A percentile compares a stretch with the other conserved stretches of the same genome.
Evolutionary conservation across 2,329 filamentous ascomycete species (phyloP).

Genomic region (Huntiella moniliformis): DNA sequence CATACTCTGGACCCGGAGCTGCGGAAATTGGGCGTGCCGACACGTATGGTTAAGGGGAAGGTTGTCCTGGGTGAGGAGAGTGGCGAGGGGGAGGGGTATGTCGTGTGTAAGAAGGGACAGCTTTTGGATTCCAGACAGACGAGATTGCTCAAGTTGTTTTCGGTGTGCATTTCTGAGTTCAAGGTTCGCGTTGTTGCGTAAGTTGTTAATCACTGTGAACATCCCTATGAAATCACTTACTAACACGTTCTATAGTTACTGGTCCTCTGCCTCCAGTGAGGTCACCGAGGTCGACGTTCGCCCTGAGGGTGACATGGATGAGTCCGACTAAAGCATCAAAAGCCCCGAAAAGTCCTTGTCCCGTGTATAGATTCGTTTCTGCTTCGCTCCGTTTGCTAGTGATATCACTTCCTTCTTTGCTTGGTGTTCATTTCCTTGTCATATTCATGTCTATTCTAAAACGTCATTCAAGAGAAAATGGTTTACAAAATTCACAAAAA

Average conservation of each 20-base stretch:
- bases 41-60: slow-evolving; percentile 71
- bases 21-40: slow-evolving; percentile 75
- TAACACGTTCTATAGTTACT: slow-evolving; percentile 28
- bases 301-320: slow-evolving; percentile 1
- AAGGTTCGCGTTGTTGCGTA: slow-evolving; percentile 59
- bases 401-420: not conserved
- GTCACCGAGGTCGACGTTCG: slow-evolving; percentile 34
- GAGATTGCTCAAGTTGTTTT: slow-evolving; percentile 81
- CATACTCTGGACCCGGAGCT: slow-evolving; percentile 83
- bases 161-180: slow-evolving; percentile 81
- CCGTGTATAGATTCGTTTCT: slow-evolving; percentile 16
- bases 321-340: slow-evolving; percentile 6
- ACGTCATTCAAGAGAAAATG: not conserved
- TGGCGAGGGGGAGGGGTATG: slow-evolving; percentile 42
- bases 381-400: not conserved
- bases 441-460: not conserved
- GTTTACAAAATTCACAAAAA: too few relatives aligned
- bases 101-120: slow-evolving; percentile 71
- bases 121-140: slow-evolving; percentile 81
- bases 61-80: slow-evolving; percentile 48
- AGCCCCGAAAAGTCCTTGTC: not conserved
- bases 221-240: not conserved
- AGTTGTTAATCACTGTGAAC: slow-evolving; percentile 17
- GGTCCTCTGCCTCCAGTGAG: slow-evolving; percentile 38
- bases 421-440: slow-evolving; percentile 1